Percentiles rank a stretch among this genome's conserved stretches.
These are phyloP conservation scores for Ustilago nuda DNA, from an alignment of 1,284 basidiomycete genomes.

Conservation along the genomic window DNA sequence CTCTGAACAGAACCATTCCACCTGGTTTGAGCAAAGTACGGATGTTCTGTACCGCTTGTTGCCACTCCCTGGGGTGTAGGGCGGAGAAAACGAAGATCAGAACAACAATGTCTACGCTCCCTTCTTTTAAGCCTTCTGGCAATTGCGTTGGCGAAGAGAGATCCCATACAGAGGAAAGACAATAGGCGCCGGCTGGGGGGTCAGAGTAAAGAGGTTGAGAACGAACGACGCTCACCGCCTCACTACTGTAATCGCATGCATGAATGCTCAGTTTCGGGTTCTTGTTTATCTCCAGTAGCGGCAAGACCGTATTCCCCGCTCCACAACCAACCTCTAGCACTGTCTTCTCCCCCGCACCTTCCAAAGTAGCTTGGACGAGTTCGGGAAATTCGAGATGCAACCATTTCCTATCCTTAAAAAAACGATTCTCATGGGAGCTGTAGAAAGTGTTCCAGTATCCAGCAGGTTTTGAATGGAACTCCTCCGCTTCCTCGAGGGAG, in stretches of 20 bases:
- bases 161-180: constrained; percentile 90
- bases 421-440: constrained; percentile 61
- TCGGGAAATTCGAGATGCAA: constrained; percentile 67
- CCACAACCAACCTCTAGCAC: constrained; percentile 68
- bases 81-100: constrained; percentile 96
- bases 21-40: constrained; percentile 82
- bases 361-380: constrained; percentile 53
- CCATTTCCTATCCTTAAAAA: constrained; percentile 68
- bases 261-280: constrained; percentile 81
- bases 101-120: constrained; percentile 85
- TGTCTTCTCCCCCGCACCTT: constrained; percentile 37
- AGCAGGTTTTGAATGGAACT: constrained; percentile 56
- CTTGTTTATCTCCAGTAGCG: constrained; percentile 81
- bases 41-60: constrained; percentile 85
- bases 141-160: constrained; percentile 72
- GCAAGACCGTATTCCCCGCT: constrained; percentile 92
- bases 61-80: constrained; percentile 93
- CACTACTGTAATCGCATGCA: constrained; percentile 90
- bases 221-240: constrained; percentile 91
- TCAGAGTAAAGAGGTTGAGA: constrained; percentile 37
- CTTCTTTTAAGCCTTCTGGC: constrained; percentile 58
- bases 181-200: constrained; percentile 69
- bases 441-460: constrained; percentile 66
- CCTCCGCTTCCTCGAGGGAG: constrained; percentile 46
- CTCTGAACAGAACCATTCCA: constrained; percentile 85